These are phyloP conservation scores for Fraxinus dipetala DNA, from an alignment of 305 asterid species.

Conservation along the genomic window DNA sequence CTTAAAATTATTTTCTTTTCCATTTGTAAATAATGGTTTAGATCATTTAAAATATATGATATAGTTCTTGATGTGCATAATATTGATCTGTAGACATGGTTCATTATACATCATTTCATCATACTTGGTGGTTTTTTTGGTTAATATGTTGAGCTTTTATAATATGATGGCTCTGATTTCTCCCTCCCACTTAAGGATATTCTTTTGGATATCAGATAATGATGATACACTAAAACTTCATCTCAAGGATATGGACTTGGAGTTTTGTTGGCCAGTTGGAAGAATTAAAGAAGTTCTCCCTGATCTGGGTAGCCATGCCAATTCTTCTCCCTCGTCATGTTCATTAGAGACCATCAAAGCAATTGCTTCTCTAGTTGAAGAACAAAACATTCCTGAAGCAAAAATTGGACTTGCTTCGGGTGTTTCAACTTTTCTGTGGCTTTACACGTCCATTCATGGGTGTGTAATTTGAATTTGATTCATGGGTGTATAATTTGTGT, in stretches of 20 bases:
- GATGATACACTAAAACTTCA: constrained; percentile 66
- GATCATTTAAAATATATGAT: not conserved
- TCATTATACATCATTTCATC: constrained; percentile 10
- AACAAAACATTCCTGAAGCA: constrained; percentile 67
- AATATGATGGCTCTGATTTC: constrained; percentile 9
- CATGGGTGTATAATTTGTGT: constrained; percentile 6
- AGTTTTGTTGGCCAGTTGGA: constrained; percentile 82
- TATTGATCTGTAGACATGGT: constrained; percentile 10
- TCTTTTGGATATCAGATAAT: constrained; percentile 43
- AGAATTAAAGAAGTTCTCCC: constrained; percentile 73
- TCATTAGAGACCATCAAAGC: constrained; percentile 67
- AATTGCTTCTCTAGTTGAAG: constrained; percentile 72
- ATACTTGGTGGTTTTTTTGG: not conserved
- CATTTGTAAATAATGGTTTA: not conserved
- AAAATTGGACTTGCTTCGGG: constrained; percentile 70
- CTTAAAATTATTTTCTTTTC: not conserved
- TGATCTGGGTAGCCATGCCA: constrained; percentile 41
- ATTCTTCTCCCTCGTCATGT: constrained; percentile 67
- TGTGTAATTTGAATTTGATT: constrained; percentile 25
- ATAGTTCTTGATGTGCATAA: not conserved
- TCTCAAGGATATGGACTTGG: constrained; percentile 76
- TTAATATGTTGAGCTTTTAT: not conserved
- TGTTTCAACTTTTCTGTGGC: constrained; percentile 84
- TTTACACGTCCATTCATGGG: constrained; percentile 86
- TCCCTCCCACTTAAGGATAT: constrained; percentile 11